These are phyloP conservation scores for Leptomonas pyrrhocoris DNA, from an alignment of 208 protist species.

Conservation along the genomic window DNA sequence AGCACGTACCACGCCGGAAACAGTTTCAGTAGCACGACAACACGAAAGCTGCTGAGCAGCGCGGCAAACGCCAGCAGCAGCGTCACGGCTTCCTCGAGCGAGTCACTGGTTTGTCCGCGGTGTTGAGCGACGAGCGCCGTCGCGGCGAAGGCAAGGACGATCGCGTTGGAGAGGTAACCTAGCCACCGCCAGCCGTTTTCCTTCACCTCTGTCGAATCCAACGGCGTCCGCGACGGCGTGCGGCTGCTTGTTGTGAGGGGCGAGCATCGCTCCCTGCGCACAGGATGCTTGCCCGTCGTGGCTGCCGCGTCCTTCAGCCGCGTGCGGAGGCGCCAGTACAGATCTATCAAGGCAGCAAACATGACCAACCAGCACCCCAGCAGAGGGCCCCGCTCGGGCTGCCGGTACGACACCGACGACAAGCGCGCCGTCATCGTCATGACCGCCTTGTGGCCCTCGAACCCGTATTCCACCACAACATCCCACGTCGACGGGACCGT, in stretches of 20 bases:
- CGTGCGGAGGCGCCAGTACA: constrained; percentile 13
- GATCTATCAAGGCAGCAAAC: constrained; percentile 16
- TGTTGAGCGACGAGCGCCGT: constrained; percentile 41
- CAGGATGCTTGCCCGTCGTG: constrained; percentile 3
- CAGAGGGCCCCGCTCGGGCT: constrained; percentile 15
- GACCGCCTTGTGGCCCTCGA: constrained; percentile 49
- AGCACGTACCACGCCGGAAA: constrained; percentile 55
- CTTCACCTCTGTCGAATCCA: background rate
- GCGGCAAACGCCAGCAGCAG: constrained; percentile 55
- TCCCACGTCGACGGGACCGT: constrained; percentile 40
- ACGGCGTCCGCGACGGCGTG: background rate
- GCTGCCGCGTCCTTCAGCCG: constrained; percentile 12
- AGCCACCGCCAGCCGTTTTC: constrained; percentile 45
- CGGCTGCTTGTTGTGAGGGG: background rate
- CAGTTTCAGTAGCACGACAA: constrained; percentile 49
- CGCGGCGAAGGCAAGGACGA: constrained; percentile 42
- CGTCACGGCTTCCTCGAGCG: constrained; percentile 45
- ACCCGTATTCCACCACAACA: constrained; percentile 40
- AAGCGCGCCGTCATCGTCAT: constrained; percentile 38
- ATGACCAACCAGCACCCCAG: constrained; percentile 21
- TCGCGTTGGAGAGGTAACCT: constrained; percentile 45
- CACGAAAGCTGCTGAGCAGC: constrained; percentile 43
- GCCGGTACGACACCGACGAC: constrained; percentile 17
- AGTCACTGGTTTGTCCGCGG: constrained; percentile 14
- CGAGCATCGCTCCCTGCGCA: background rate